Conservation (phyloP, 768 basidiomycete species). For the Boletellus sp. region DNA sequence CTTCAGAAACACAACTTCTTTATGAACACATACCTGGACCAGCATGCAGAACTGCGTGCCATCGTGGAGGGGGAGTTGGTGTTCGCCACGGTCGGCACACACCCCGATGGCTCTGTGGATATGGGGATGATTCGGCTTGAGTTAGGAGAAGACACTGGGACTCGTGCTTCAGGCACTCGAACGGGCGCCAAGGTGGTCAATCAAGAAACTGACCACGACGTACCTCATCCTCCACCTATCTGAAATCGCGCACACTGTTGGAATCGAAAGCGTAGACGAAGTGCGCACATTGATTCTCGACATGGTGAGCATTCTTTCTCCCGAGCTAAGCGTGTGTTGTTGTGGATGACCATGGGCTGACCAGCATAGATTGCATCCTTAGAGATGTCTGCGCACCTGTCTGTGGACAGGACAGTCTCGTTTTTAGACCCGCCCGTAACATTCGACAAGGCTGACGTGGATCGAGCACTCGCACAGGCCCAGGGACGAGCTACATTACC, state of each 20-base stretch:
- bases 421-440: slow-evolving; percentile 63
- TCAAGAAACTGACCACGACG: slow-evolving; percentile 77
- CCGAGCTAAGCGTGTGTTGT: no score
- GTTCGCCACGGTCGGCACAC: slow-evolving; percentile 49
- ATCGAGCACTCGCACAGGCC: slow-evolving; percentile 48
- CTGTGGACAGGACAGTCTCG: slow-evolving; percentile 65
- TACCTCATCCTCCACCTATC: slow-evolving; percentile 73
- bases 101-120: neutral
- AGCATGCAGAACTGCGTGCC: slow-evolving; percentile 40
- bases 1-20: no score
- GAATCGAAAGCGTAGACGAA: slow-evolving; percentile 46
- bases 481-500: slow-evolving; percentile 43
- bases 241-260: slow-evolving; percentile 58
- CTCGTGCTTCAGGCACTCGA: slow-evolving; percentile 63
- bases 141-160: slow-evolving; percentile 70
- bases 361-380: slow-evolving; percentile 57
- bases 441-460: slow-evolving; percentile 60
- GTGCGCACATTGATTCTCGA: slow-evolving; percentile 58
- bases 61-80: slow-evolving; percentile 53
- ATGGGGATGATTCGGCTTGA: neutral
- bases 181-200: slow-evolving; percentile 71
- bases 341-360: neutral
- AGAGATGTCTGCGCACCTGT: slow-evolving; percentile 68
- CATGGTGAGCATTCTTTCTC: slow-evolving; percentile 56
- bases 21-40: slow-evolving; percentile 62